Evolutionary conservation across 768 basidiomycete genomes (phyloP).

Genomic region (Cyathus striatus): DNA sequence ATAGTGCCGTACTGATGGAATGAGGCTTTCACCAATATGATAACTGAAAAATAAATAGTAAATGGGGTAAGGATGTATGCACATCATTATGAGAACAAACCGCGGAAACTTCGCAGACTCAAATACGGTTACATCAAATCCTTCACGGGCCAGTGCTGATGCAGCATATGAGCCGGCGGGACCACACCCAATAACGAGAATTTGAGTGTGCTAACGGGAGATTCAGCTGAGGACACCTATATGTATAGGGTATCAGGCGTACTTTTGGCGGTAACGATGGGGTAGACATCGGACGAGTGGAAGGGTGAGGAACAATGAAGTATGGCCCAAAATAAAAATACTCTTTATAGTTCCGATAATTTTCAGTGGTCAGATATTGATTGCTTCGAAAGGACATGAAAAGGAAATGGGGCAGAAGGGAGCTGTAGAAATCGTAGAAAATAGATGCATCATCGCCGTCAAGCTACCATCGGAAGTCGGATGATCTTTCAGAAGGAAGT

Average conservation of each 20-base stretch:
- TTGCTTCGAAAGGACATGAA: neutral
- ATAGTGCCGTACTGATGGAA: slow-evolving; percentile 57
- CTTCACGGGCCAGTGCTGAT: slow-evolving; percentile 50
- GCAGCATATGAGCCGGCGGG: slow-evolving; percentile 57
- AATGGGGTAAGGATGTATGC: no score
- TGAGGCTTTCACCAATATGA: slow-evolving; percentile 56
- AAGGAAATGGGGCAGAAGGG: neutral
- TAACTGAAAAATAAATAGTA: no score
- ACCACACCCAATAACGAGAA: slow-evolving; percentile 47
- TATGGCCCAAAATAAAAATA: no score
- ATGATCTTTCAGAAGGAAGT: slow-evolving; percentile 20
- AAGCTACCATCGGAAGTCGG: slow-evolving; percentile 3
- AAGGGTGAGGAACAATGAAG: slow-evolving; percentile 13
- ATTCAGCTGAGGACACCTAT: slow-evolving; percentile 3
- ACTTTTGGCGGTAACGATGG: slow-evolving; percentile 26
- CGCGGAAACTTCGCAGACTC: slow-evolving; percentile 54
- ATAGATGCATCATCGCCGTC: slow-evolving; percentile 2
- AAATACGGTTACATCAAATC: slow-evolving; percentile 45
- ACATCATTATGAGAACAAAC: no score
- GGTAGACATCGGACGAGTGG: slow-evolving; percentile 14
- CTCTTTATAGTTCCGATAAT: no score
- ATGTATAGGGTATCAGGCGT: slow-evolving; percentile 3
- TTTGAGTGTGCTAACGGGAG: slow-evolving; percentile 29
- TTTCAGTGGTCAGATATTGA: no score
- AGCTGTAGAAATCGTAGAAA: slow-evolving; percentile 2